Evolutionary conservation across 176 grass and related monocot species (phyloP).

Genomic region (maize (Zea mays)): DNA sequence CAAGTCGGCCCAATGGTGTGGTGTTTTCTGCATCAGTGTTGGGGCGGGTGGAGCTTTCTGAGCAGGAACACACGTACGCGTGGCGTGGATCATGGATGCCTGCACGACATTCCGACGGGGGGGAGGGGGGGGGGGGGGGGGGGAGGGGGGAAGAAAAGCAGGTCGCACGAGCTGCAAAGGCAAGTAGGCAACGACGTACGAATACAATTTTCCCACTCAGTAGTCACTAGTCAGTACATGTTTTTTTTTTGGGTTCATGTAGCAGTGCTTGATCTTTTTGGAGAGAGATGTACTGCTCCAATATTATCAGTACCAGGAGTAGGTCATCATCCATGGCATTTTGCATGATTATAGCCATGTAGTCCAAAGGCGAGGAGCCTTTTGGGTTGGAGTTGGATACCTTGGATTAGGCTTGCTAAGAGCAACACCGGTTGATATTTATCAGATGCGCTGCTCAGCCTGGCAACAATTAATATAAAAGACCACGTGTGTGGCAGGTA

Average conservation of each 20-base stretch:
- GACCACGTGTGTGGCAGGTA: constrained; percentile 15
- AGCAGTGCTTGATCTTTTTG: too few relatives aligned
- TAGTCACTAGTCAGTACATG: too few relatives aligned
- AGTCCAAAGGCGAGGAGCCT: neutral
- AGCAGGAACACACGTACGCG: constrained; percentile 18
- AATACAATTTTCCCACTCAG: neutral
- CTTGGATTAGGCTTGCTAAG: constrained; percentile 38
- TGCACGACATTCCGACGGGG: constrained; percentile 28
- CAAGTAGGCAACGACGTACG: constrained; percentile 11
- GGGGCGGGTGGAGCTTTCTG: neutral
- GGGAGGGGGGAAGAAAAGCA: constrained; percentile 8
- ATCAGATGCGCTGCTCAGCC: constrained; percentile 35
- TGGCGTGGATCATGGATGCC: constrained; percentile 23
- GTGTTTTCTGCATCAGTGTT: neutral
- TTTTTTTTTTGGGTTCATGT: too few relatives aligned
- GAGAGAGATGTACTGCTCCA: neutral
- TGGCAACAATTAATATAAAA: constrained; percentile 4
- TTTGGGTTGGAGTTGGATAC: neutral
- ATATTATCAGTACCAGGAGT: neutral
- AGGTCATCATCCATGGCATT: neutral
- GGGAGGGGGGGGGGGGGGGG: constrained; percentile 28
- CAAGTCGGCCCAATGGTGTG: neutral
- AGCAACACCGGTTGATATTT: neutral
- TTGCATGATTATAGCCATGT: neutral
- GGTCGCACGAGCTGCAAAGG: constrained; percentile 25